Evolutionary conservation across 2,329 filamentous ascomycete species (phyloP).

Genomic region (Epichloe uncinata): DNA sequence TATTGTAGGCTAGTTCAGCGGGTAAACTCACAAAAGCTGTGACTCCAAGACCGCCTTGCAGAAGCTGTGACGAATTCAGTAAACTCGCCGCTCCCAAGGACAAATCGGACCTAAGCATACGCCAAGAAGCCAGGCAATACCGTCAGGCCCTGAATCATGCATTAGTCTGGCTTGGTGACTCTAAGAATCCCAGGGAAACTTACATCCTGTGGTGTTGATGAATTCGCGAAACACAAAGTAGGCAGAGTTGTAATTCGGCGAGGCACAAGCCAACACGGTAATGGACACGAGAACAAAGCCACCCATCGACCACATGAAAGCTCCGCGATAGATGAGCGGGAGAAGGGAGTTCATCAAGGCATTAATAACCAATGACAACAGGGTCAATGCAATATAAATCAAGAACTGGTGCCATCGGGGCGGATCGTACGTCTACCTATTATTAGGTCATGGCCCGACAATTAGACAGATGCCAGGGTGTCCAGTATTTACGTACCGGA

Average conservation of each 20-base stretch:
- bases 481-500: slow-evolving; percentile 17
- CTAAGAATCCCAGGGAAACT: neutral
- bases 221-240: slow-evolving; percentile 20
- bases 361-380: slow-evolving; percentile 17
- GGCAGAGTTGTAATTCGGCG: slow-evolving; percentile 39
- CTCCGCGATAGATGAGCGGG: slow-evolving; percentile 39
- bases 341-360: slow-evolving; percentile 19
- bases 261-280: slow-evolving; percentile 50
- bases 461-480: neutral
- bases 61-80: slow-evolving; percentile 8
- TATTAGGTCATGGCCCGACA: neutral
- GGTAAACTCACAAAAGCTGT: slow-evolving; percentile 8
- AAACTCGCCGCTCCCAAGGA: neutral
- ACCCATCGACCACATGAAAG: slow-evolving; percentile 55
- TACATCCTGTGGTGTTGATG: slow-evolving; percentile 19
- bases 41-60: slow-evolving; percentile 20
- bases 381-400: slow-evolving; percentile 22
- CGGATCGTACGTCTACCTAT: slow-evolving; percentile 30
- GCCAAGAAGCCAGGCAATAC: slow-evolving; percentile 20
- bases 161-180: neutral
- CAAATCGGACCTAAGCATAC: slow-evolving; percentile 3
- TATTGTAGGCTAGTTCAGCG: too few relatives aligned
- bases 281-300: slow-evolving; percentile 59
- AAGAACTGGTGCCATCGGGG: slow-evolving; percentile 59
- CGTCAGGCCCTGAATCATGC: slow-evolving; percentile 15